Evolutionary conservation across 805 yeast species (phyloP), one percentile per base, ranked within the genome.

Genomic region (Candida loeiensis): DNA sequence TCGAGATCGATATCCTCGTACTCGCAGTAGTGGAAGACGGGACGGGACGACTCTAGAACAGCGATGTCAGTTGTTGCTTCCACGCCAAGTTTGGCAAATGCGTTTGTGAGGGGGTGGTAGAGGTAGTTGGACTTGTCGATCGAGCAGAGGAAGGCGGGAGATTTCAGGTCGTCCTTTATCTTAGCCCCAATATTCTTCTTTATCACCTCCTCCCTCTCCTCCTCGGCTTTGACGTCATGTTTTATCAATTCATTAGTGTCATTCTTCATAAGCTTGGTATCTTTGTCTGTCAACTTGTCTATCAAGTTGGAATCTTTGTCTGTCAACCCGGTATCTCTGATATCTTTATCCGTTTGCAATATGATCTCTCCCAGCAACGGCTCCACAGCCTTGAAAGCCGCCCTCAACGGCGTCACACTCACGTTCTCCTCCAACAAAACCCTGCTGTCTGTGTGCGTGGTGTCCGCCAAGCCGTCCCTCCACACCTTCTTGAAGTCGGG

Each of bases 1-100:
- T 90, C 97, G 54, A 89, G 76, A 53, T 90, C 85, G 16, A 89
- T 62, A 35, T 85, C 88, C 56, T 91, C 99, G 58, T 91, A 91
- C 40, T 91, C 98, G 14, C 88, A 90, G 58, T 79, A 89, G 44
- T 88, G 96, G 51, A 86, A 80, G 0, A 78, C 59, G 2, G 43
- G 28, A 2, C 50, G 34, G 13, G 58, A 40, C 12, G 48, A 43
- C 9, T 45, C 19, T 19, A 61, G 39, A 13, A 54, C 34, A 11
- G 51, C 42, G 3, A 43, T 30, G 28, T 61, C 64, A 7, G 58
- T 46, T 2, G 56, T 47, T 3, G 73, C 50, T 3, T 53, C 41
- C 9, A 69, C 48, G 1, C 55, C 48, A 13, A 39, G 21, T n/a
- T 44, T 55, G 7, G 47, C 28, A 36, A 73, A 58, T 1, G 79